Evolutionary conservation across 108 stramenopile species (phyloP), one percentile per base, ranked within the genome.

Genomic region (Poteriospumella lacustris): DNA sequence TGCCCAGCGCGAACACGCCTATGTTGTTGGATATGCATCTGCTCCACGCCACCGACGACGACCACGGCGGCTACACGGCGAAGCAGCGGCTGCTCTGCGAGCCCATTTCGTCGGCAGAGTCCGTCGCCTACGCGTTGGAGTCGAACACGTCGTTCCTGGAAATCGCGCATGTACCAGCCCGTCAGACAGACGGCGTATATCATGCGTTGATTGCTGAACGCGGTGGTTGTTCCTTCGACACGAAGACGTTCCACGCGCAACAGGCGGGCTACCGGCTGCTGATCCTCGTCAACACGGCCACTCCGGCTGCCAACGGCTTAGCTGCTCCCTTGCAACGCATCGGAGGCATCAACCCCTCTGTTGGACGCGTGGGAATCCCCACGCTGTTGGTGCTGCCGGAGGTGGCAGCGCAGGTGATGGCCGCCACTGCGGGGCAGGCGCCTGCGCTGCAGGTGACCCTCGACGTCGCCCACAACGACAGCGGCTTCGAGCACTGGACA

Each of bases 211-310:
- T 73, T 3, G 70, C 36, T 38, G 9, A 44, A 12, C 70, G 70
- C 9, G 70, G 70, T 33, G 41, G 41, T 29, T 73, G 70, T 33
- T 5, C 31, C 9, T 73, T 73, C 70, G 70, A 73, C 24, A 24
- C 19, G 5, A 73, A 73, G 41, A 34, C 70, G 26, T 73, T 73
- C 9, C 44, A 44, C 36, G 70, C 12, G 9, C 70, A 73, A 73
- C 9, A 73, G 41, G 47, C 70, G 5, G 70, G 70, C 5, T 24
- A n/a, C 31, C 70, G 70, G 40, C 38, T 73, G 70, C 26, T 73
- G 33, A 15, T 73, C 43, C 9, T 73, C 36, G 28, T 52, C 9
- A 34, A 73, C 42, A 38, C 42, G 12, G 70, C 26, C 15, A 24
- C 19, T 56, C 19, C 19, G 24, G 52, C 52, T 24, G n/a, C n/a